Evolutionary conservation across 2,329 filamentous ascomycete species (phyloP).

Genomic region (Lomentospora prolificans): DNA sequence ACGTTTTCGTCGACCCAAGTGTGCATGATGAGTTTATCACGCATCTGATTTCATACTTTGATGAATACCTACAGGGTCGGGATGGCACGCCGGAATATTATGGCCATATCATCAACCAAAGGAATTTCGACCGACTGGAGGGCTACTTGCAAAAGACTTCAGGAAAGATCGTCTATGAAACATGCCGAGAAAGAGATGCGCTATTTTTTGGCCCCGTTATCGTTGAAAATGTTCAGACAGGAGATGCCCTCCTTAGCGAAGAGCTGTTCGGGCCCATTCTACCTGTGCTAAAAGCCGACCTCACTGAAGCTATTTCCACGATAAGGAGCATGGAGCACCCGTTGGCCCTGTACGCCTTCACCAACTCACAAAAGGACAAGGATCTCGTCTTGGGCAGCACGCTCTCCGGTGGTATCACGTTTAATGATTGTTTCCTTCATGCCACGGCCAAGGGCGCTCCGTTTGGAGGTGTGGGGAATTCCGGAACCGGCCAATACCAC

Average conservation of each 20-base stretch:
- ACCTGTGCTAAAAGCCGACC: constrained; percentile 25
- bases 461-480: constrained; percentile 39
- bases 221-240: constrained; percentile 23
- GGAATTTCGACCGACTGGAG: constrained; percentile 30
- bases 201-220: constrained; percentile 22
- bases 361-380: constrained; percentile 23
- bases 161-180: constrained; percentile 21
- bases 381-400: constrained; percentile 24
- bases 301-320: constrained; percentile 20
- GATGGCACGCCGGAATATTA: constrained; percentile 15
- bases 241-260: constrained; percentile 29
- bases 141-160: constrained; percentile 23
- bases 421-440: constrained; percentile 39
- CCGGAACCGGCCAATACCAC: constrained; percentile 38
- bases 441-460: constrained; percentile 29
- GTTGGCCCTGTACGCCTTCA: constrained; percentile 32
- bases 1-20: constrained; percentile 31
- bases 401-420: constrained; percentile 38
- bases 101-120: constrained; percentile 29
- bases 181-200: not conserved
- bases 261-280: constrained; percentile 35
- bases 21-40: constrained; percentile 27
- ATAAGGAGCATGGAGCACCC: constrained; percentile 21
- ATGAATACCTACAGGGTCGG: constrained; percentile 19
- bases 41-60: constrained; percentile 22